Base-by-base conservation (phyloP, 305 asterid species). In the Solanum hybrid region DNA sequence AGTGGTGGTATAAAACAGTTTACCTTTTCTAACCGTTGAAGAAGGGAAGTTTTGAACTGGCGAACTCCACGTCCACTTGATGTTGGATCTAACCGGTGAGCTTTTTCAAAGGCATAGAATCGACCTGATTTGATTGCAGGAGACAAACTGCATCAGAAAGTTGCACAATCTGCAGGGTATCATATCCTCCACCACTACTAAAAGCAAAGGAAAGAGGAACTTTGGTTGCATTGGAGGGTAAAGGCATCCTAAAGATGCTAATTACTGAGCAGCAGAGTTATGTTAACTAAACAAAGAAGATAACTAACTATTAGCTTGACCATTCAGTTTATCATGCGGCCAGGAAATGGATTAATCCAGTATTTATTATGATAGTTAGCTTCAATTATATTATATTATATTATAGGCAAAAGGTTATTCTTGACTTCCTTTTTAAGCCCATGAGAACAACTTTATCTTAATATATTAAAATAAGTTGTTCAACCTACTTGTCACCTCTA, bases 21-120 rank as follows among this genome's bases (percentile, higher is more conserved):
- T 94, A 96, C 99, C 95, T 95, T 92, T 93, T 97, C 98, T 89
- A 97, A 95, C 82, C 99, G 99, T 92, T 95, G 99, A 91, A 97
- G 99, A 91, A 97, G 98, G 29, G 98, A 97, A 77, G 99, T 97
- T 94, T 97, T 97, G 92, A 97, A 97, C 89, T 97, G 99, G 64
- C 99, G 99, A 93, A 97, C 99, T 81, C 99, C 99, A 91, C 99
- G 97, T 88, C 99, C 99, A 90, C 98, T 96, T 88, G 99, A 97
- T 88, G 97, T 96, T 90, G 98, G 99, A 94, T 97, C 99, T 69
- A 97, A 91, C 75, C 98, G 94, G 87, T 97, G 99, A 87, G 99
- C 99, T 94, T 96, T 97, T 94, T 97, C 99, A 88, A 97, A 97
- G 86, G 99, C 99, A 79, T 96, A 97, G 90, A 97, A 97, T 86